Conservation (phyloP, 2,329 filamentous ascomycete genomes). For the Aspergillus fructus region DNA sequence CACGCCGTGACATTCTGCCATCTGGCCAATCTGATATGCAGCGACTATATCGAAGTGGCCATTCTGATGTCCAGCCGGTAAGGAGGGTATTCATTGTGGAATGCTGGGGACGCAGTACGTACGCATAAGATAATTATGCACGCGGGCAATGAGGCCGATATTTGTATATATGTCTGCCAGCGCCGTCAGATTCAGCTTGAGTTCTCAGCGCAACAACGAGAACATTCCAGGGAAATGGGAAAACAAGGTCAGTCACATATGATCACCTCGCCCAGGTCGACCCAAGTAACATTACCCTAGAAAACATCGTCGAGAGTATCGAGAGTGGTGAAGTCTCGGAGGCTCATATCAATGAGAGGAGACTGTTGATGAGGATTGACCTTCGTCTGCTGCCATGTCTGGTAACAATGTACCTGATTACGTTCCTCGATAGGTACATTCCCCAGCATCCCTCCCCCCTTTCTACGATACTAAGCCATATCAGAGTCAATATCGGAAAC, state of each 20-base stretch:
- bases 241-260: not conserved
- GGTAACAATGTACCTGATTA: slow-evolving; percentile 66
- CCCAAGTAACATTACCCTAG: not conserved
- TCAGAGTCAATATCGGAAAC: slow-evolving; percentile 72
- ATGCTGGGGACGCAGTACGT: not conserved
- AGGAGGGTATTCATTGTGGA: not conserved
- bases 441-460: too few relatives aligned
- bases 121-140: not conserved
- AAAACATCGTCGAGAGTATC: not conserved
- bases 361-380: slow-evolving; percentile 67
- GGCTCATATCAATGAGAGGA: slow-evolving; percentile 49
- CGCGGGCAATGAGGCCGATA: accelerated
- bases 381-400: slow-evolving; percentile 67
- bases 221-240: not conserved
- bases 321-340: slow-evolving; percentile 4
- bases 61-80: not conserved
- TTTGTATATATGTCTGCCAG: not conserved
- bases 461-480: not conserved
- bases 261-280: too few relatives aligned
- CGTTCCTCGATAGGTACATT: slow-evolving; percentile 55
- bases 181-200: too few relatives aligned
- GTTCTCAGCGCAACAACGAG: too few relatives aligned
- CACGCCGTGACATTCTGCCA: not conserved
- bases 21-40: not conserved
- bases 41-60: not conserved